Evolutionary conservation across 2,329 filamentous ascomycete species (phyloP), one percentile per base, ranked within the genome.

Genomic region (Aspergillus felis): DNA sequence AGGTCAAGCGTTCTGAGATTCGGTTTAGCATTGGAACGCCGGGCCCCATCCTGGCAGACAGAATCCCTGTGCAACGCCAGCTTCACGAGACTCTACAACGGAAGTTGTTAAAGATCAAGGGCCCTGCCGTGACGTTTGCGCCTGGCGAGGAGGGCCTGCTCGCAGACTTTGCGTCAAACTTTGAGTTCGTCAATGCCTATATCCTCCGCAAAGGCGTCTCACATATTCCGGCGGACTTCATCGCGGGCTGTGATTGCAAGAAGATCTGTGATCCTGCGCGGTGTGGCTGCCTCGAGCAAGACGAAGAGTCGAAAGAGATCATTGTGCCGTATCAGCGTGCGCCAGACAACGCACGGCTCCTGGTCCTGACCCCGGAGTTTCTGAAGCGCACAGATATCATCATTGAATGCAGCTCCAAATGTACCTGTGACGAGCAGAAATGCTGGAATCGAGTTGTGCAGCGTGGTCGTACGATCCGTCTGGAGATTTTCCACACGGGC

Each of bases 401-500:
- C 1, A 69, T 68, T 7, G 78, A 80, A 57, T 80, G 78, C 57
- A 76, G 70, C 28, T 59, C 64, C 0, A 61, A 65, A 5, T 80
- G 78, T 52, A 56, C 54, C 4, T 80, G 78, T 46, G 59, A 59
- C 1, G 56, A 61, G 1, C 10, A 7, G 44, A 52, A 53, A 1
- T 80, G 78, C 57, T 74, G 69, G 71, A 79, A 79, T 53, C 69
- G 73, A 5, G 73, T 79, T 0, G 74, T 78, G 3, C 71, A 76
- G 48, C 66, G 67, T 7, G 77, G 77, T 0, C 66, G 78, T 4
- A 74, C 67, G 1, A 60, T 79, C 1, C 63, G 65, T 1, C 57
- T 79, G 0, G 72, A 79, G 48, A 76, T 80, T 6, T 80, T 79
- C 49, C 57, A 76, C 47, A 78, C 78, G 0, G 65, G 66, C 0